phyloP scores from a whole-genome alignment of 1,284 basidiomycete genomes.

The Neonothopanus nambi region DNA sequence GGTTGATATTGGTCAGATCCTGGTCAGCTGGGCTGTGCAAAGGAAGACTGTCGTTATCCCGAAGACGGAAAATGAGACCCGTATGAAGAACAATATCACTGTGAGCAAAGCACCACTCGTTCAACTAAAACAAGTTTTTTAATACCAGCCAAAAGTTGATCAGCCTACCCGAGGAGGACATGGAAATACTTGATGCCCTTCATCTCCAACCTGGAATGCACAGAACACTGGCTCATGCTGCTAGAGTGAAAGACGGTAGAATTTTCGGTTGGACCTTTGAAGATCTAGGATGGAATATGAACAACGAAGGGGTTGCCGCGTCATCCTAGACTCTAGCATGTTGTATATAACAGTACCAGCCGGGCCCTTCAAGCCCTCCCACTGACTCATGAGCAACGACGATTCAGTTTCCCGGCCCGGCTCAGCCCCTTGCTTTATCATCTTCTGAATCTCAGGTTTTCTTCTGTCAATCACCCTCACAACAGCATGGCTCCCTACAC shows the following conservation, averaged over 20 bases:
- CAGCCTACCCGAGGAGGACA: slow-evolving; percentile 38
- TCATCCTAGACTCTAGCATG: no score
- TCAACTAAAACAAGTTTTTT: not conserved
- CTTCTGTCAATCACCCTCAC: not conserved
- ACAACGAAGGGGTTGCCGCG: slow-evolving; percentile 36
- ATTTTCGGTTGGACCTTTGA: slow-evolving; percentile 54
- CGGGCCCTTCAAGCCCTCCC: no score
- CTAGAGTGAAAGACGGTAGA: slow-evolving; percentile 33
- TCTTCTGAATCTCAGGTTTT: not conserved
- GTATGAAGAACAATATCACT: slow-evolving; percentile 49
- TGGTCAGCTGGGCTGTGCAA: slow-evolving; percentile 53
- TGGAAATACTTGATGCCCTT: slow-evolving; percentile 37
- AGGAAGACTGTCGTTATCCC: slow-evolving; percentile 45
- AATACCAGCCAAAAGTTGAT: slow-evolving; percentile 31
- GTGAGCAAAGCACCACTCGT: slow-evolving; percentile 32
- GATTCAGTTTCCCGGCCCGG: no score
- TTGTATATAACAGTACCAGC: no score
- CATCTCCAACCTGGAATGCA: slow-evolving; percentile 50
- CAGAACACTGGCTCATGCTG: slow-evolving; percentile 37
- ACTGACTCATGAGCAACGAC: no score
- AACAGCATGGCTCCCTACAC: slow-evolving; percentile 10
- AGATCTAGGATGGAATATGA: slow-evolving; percentile 48
- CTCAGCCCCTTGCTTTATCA: no score
- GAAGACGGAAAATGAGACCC: slow-evolving; percentile 47
- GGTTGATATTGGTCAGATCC: slow-evolving; percentile 50